phyloP scores from a whole-genome alignment of 2,329 filamentous ascomycete genomes.

The Colletotrichum liriopes region DNA sequence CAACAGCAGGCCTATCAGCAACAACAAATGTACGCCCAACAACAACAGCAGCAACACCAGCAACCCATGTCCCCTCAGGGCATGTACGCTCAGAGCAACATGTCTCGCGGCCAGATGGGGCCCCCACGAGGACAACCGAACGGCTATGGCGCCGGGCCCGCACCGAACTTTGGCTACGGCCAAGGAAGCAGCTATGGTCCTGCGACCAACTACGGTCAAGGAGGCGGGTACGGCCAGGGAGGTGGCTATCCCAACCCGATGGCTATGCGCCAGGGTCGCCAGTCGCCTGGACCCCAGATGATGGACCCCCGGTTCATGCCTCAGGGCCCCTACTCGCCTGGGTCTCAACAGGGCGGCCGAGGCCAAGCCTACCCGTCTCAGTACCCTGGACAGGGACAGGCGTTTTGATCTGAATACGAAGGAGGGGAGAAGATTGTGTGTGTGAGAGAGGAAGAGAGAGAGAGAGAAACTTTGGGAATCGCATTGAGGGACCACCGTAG shows the following conservation, averaged over 20 bases:
- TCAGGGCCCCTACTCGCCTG: conserved; percentile 36
- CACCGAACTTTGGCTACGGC: conserved; percentile 29
- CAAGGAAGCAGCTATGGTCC: conserved; percentile 24
- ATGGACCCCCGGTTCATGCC: conserved; percentile 50
- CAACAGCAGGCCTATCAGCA: conserved; percentile 48
- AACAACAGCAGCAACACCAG: conserved; percentile 18
- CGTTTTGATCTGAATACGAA: conserved; percentile 29
- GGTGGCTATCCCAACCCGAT: conserved; percentile 39
- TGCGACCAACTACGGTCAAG: conserved; percentile 23
- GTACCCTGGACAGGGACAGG: conserved; percentile 57
- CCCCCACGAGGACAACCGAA: conserved; percentile 24
- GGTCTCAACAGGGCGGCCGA: conserved; percentile 36
- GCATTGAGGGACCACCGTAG: neutral
- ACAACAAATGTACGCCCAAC: conserved; percentile 48
- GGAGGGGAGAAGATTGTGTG: neutral
- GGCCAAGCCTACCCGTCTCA: conserved; percentile 42
- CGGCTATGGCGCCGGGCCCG: conserved; percentile 20
- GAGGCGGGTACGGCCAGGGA: conserved; percentile 21
- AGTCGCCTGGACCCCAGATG: conserved; percentile 46
- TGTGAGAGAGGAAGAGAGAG: neutral
- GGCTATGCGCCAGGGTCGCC: conserved; percentile 50
- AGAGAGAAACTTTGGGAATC: neutral
- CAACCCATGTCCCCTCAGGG: conserved; percentile 39
- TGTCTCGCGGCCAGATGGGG: conserved; percentile 38
- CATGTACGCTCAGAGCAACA: conserved; percentile 41